A percentile compares a stretch with the other conserved stretches of the same genome.
Evolutionary conservation across 1,139 yeast genomes (phyloP).

Genomic region (Casaregolazyma suthepensis): DNA sequence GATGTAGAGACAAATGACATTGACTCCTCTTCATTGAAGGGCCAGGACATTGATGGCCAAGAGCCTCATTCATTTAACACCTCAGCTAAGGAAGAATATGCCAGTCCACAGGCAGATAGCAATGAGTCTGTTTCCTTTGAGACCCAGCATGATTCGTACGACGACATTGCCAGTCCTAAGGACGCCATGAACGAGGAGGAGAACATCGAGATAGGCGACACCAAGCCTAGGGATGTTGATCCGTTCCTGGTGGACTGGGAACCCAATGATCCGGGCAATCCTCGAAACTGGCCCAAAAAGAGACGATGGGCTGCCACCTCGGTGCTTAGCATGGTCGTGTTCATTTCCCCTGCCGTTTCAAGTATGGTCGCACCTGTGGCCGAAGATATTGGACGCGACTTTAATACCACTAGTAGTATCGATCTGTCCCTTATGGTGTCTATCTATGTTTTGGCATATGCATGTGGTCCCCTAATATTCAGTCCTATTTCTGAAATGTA

Average conservation of each 20-base stretch:
- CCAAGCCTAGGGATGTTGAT: slow-evolving; percentile 27
- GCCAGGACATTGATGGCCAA: neutral
- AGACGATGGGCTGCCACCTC: slow-evolving; percentile 41
- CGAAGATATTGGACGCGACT: slow-evolving; percentile 38
- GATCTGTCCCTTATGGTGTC: slow-evolving; percentile 47
- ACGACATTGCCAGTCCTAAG: neutral
- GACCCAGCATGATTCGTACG: neutral
- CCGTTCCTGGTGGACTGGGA: slow-evolving; percentile 61
- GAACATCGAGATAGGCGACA: neutral
- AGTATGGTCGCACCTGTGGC: slow-evolving; percentile 56
- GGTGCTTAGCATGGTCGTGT: slow-evolving; percentile 48
- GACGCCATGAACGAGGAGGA: neutral
- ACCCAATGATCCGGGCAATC: slow-evolving; percentile 50
- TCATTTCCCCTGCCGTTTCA: slow-evolving; percentile 54
- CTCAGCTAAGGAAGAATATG: too few species aligned
- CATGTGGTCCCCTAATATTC: slow-evolving; percentile 52
- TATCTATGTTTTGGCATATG: slow-evolving; percentile 56
- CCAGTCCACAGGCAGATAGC: neutral
- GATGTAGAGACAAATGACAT: neutral
- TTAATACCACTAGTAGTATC: slow-evolving; percentile 37
- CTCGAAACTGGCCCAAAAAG: slow-evolving; percentile 48
- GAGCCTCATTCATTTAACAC: neutral
- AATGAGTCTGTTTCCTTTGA: neutral
- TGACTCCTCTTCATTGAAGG: neutral
- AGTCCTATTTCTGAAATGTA: slow-evolving; percentile 57